phyloP scores from a whole-genome alignment of 2,329 filamentous ascomycete genomes.

The Ophiostoma himal-ulmi region DNA sequence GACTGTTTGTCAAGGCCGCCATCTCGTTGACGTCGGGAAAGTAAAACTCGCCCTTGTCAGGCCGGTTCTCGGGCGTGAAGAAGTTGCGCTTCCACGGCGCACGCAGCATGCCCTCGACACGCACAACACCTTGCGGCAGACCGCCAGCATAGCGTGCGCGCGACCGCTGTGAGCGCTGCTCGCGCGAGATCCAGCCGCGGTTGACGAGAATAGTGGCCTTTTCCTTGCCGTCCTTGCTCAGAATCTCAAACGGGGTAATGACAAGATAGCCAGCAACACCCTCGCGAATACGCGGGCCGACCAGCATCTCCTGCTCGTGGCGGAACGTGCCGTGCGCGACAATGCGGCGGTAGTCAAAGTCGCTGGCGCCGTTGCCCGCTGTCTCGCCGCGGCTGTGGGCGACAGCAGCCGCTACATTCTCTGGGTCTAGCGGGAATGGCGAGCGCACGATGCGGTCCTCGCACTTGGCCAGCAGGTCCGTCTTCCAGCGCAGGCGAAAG shows the following conservation, averaged over 20 bases:
- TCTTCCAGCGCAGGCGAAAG: constrained; percentile 88
- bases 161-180: constrained; percentile 57
- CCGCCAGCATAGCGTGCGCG: constrained; percentile 57
- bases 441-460: constrained; percentile 85
- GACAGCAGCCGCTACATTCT: constrained; percentile 72
- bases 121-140: constrained; percentile 64
- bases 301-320: constrained; percentile 93
- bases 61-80: constrained; percentile 88
- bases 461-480: constrained; percentile 80
- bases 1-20: constrained; percentile 73
- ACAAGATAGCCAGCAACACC: constrained; percentile 89
- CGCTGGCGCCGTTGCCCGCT: constrained; percentile 12
- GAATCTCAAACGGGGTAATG: constrained; percentile 73
- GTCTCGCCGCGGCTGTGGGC: constrained; percentile 42
- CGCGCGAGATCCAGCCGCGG: constrained; percentile 85
- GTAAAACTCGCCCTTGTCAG: constrained; percentile 80
- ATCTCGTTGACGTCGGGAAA: constrained; percentile 93
- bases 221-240: constrained; percentile 27
- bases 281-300: constrained; percentile 83
- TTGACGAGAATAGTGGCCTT: constrained; percentile 63
- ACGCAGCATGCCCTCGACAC: constrained; percentile 75
- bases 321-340: constrained; percentile 65
- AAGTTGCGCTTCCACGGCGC: constrained; percentile 96
- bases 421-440: constrained; percentile 72
- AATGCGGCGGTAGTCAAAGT: constrained; percentile 89